These are phyloP conservation scores for Cordyceps javanica DNA, from an alignment of 2,329 filamentous ascomycete species.

Conservation along the genomic window DNA sequence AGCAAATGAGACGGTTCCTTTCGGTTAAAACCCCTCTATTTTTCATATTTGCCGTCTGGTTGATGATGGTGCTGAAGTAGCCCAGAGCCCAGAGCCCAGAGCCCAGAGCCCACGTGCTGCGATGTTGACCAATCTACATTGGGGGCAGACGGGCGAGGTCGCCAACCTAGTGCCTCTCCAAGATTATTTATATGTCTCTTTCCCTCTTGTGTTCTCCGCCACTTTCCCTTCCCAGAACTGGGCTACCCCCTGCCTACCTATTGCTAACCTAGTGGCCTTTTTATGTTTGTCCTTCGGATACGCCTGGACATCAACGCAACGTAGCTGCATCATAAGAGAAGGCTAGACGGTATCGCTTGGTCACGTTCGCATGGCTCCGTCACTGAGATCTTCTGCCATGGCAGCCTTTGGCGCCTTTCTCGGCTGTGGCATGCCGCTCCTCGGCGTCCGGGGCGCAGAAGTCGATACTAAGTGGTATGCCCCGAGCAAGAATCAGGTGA, in stretches of 20 bases:
- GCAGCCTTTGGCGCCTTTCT: slow-evolving; percentile 9
- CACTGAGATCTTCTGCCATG: not conserved
- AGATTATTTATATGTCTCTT: too few species aligned
- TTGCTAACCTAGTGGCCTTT: too few species aligned
- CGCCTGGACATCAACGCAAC: not conserved
- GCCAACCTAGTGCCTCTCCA: not conserved
- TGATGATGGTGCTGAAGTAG: not conserved
- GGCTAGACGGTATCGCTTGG: too few species aligned
- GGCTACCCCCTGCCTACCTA: too few species aligned
- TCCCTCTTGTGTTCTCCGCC: too few species aligned
- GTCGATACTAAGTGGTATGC: slow-evolving; percentile 51
- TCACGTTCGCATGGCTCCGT: not conserved
- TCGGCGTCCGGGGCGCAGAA: slow-evolving; percentile 12
- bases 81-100: not conserved
- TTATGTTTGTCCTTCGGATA: too few species aligned
- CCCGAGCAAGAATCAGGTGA: slow-evolving; percentile 50
- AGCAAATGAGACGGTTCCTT: too few species aligned
- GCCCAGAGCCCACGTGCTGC: slow-evolving; percentile 1
- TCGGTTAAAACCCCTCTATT: too few species aligned
- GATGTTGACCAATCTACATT: not conserved
- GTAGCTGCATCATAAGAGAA: not conserved
- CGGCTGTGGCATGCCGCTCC: slow-evolving; percentile 3
- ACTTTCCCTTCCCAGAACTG: too few species aligned
- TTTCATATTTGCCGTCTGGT: not conserved
- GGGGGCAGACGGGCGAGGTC: not conserved